phyloP scores from a whole-genome alignment of 768 basidiomycete genomes.

The Lyophyllum decastes region DNA sequence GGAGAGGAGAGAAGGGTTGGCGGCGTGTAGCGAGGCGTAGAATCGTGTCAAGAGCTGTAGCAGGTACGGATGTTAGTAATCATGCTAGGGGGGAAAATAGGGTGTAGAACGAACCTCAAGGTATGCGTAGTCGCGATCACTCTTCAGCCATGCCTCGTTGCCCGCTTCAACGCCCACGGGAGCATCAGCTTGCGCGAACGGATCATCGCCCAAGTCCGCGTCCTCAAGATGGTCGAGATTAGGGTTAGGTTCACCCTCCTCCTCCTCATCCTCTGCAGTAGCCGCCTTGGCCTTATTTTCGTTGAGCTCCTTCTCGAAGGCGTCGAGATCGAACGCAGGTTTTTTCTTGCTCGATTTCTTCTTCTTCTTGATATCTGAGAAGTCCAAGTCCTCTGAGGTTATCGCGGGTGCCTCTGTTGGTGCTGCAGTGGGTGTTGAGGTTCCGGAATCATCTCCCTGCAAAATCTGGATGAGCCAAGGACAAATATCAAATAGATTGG shows the following conservation, averaged over 20 bases:
- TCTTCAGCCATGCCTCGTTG: conserved; percentile 86
- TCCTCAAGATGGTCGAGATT: conserved; percentile 74
- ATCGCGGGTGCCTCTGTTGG: conserved; percentile 45
- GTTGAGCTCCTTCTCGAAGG: conserved; percentile 90
- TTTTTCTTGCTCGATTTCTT: conserved; percentile 90
- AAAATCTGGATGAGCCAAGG: not conserved
- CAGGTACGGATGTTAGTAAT: not conserved
- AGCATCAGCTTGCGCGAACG: conserved; percentile 66
- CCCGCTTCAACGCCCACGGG: conserved; percentile 70
- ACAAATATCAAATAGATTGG: not conserved
- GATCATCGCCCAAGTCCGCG: conserved; percentile 86
- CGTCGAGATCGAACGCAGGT: conserved; percentile 85
- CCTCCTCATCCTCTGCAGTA: conserved; percentile 55
- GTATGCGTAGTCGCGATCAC: conserved; percentile 96
- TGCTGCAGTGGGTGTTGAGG: conserved; percentile 56
- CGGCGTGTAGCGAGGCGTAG: conserved; percentile 87
- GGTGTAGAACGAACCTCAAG: conserved; percentile 63
- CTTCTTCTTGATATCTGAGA: conserved; percentile 97
- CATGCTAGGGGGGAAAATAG: not conserved
- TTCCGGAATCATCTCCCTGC: conserved; percentile 69
- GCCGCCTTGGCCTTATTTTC: conserved; percentile 64
- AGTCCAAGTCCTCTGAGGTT: conserved; percentile 81
- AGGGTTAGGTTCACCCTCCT: conserved; percentile 58
- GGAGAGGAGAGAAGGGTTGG: conserved; percentile 87
- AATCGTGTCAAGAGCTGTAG: conserved; percentile 90